Evolutionary conservation across 2,329 filamentous ascomycete genomes (phyloP), one percentile per base, ranked within the genome.

Genomic region (Fusarium begoniae): DNA sequence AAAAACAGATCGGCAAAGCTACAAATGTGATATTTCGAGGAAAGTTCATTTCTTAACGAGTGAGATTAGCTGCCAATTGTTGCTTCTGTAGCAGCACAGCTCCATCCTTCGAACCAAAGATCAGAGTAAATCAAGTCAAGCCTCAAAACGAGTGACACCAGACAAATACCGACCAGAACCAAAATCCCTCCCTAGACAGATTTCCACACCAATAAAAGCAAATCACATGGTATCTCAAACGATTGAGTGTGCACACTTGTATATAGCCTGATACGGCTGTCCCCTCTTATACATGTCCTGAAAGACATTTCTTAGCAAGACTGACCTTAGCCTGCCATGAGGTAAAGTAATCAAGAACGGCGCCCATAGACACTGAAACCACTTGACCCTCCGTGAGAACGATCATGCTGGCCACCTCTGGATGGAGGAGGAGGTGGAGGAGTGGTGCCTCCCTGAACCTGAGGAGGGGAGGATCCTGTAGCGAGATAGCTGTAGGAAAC

Each of bases 401-500:
- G 65, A 32, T 47, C 66, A 56, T 54, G 67, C 12, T 67, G 71
- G 26, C 62, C 58, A 47, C 54, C 72, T 48, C 63, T 69, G n/a
- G 67, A 66, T 22, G 76, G 55, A 35, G 70, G 50, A 14, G 75
- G 63, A 6, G 75, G 66, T 11, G 72, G 67, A 8, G 75, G 62
- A 47, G 70, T 58, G 37, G 50, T 47, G 22, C 59, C 60, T 30
- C 62, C 73, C 28, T 71, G 50, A 18, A 48, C 54, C 20, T 70
- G 59, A 9, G 66, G 40, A 14, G 72, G 43, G 26, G 64, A 32
- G 17, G 63, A 58, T 28, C 68, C 73, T 14, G 44, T 55, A 20
- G 67, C 59, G 43, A 77, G 64, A 58, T 78, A 76, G 30, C 54
- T 58, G 20, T 76, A 72, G 18, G 77, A 75, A 12, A 78, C 77